These are phyloP conservation scores for Citrus reticulata DNA, from an alignment of 345 rosid species.

Conservation along the genomic window DNA sequence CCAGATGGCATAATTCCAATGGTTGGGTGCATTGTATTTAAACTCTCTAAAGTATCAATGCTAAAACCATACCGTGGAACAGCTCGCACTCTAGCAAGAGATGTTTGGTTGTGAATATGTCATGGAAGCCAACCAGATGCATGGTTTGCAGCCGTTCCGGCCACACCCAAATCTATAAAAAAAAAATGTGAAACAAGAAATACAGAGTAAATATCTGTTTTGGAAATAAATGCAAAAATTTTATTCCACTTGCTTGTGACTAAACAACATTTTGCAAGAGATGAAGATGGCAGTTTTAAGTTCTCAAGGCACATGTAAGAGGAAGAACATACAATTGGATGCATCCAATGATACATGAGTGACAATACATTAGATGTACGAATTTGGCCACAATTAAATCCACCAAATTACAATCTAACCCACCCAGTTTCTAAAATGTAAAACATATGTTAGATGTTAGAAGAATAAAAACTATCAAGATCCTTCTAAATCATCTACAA, in stretches of 20 bases:
- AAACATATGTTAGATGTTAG: not conserved
- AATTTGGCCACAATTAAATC: not conserved
- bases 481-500: not conserved
- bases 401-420: not conserved
- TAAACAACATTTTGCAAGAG: not conserved
- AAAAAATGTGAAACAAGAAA: constrained; percentile 8
- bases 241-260: not conserved
- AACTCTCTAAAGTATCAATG: constrained; percentile 59
- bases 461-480: not conserved
- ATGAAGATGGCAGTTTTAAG: not conserved
- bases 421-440: not conserved
- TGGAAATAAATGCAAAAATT: not conserved
- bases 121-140: constrained; percentile 70
- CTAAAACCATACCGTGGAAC: constrained; percentile 83
- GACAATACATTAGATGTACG: not conserved
- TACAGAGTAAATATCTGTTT: not conserved
- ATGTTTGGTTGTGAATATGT: constrained; percentile 70
- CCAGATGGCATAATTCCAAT: constrained; percentile 91
- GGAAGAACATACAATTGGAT: not conserved
- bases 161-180: constrained; percentile 80
- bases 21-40: constrained; percentile 59
- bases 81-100: constrained; percentile 69
- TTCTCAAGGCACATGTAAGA: not conserved
- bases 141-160: constrained; percentile 80
- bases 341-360: not conserved